These are phyloP conservation scores for Dioscorea dumetorum DNA, from an alignment of 106 monocot species.

Conservation along the genomic window DNA sequence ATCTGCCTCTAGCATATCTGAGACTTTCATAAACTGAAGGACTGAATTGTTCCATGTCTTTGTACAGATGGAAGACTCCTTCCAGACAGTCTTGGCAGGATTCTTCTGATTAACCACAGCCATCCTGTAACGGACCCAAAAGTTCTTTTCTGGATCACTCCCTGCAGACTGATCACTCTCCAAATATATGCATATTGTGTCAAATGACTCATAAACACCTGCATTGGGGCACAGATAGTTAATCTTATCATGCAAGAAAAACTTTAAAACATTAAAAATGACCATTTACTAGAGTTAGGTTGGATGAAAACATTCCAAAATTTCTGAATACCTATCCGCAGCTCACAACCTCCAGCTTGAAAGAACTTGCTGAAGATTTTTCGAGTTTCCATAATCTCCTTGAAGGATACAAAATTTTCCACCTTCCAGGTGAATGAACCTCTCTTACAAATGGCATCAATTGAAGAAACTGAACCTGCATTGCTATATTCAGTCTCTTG, in stretches of 20 bases:
- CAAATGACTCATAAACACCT: conserved; percentile 99
- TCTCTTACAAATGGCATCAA: conserved; percentile 46
- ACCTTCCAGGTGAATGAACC: conserved; percentile 89
- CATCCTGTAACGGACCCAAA: conserved; percentile 91
- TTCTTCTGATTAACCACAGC: conserved; percentile 89
- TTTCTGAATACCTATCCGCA: conserved; percentile 69
- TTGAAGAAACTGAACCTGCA: conserved; percentile 26
- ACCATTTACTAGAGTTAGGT: no score
- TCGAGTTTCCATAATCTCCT: conserved; percentile 97
- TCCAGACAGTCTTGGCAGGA: conserved; percentile 83
- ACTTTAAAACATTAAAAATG: no score
- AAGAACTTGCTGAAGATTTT: conserved; percentile 99
- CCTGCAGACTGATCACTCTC: conserved; percentile 94
- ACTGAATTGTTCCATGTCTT: conserved; percentile 98
- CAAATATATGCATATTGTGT: conserved; percentile 97
- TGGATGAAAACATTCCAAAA: background rate
- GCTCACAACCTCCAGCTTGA: conserved; percentile 85
- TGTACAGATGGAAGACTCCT: conserved; percentile 96
- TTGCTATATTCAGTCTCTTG: conserved; percentile 23
- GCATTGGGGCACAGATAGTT: conserved; percentile 2
- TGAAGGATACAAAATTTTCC: conserved; percentile 91
- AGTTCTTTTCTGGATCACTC: conserved; percentile 87
- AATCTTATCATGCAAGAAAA: no score
- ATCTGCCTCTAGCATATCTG: conserved; percentile 85
- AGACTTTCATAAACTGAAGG: conserved; percentile 98